Conservation (phyloP, 495 filamentous ascomycete species). For the Thermochaetoides thermophila region DNA sequence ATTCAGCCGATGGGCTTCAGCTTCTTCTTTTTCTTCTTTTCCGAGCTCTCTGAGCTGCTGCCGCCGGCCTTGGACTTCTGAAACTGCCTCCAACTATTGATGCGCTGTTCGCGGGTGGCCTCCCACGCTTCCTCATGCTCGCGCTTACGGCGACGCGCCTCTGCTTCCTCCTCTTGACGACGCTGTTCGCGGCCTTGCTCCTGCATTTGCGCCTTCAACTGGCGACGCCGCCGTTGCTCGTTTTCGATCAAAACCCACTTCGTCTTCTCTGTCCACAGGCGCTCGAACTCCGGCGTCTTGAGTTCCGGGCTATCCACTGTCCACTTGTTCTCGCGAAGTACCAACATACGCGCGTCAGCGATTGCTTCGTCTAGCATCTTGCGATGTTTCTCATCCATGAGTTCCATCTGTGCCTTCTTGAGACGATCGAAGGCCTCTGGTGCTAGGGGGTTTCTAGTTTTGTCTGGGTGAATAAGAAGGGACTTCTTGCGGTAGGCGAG, state of each 20-base stretch:
- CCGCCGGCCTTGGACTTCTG: conserved; percentile 48
- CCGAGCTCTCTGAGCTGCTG: conserved; percentile 27
- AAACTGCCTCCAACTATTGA: conserved; percentile 89
- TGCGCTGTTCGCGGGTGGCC: conserved; percentile 74
- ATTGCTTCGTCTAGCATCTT: conserved; percentile 82
- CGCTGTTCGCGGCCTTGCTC: conserved; percentile 89
- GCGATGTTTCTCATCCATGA: conserved; percentile 90
- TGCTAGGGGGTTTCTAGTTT: conserved; percentile 79
- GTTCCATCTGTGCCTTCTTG: conserved; percentile 79
- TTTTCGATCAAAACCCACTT: conserved; percentile 84
- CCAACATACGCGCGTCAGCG: conserved; percentile 81
- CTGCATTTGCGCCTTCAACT: conserved; percentile 86
- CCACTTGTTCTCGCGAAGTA: conserved; percentile 88
- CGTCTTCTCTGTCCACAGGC: conserved; percentile 84
- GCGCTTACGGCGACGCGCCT: conserved; percentile 78
- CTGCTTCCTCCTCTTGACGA: conserved; percentile 74
- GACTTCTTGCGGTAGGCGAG: conserved; percentile 86
- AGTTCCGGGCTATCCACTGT: conserved; percentile 77
- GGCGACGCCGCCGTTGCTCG: conserved; percentile 68
- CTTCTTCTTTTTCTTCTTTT: conserved; percentile 93
- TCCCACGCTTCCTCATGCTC: conserved; percentile 93
- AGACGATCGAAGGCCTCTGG: conserved; percentile 95
- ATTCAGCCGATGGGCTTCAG: conserved; percentile 40
- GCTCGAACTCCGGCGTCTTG: conserved; percentile 63
- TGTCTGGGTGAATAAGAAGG: conserved; percentile 95